Base-by-base conservation (phyloP, 2,329 filamentous ascomycete species). In the Pyrenophora graminea region DNA sequence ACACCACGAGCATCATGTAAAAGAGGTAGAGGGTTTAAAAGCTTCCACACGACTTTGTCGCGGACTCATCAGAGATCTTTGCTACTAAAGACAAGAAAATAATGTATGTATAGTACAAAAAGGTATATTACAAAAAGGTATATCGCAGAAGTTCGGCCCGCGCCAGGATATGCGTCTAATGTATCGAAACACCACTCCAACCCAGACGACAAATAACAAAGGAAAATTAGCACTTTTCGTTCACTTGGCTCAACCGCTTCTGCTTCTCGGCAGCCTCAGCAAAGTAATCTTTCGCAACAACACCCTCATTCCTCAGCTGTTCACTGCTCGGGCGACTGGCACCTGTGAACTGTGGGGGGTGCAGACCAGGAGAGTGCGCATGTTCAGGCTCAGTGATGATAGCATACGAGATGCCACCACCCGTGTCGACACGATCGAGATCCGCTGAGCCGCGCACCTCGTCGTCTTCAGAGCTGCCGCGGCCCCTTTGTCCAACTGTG, bases 401-500 rank as follows among this genome's bases (percentile, higher is more conserved):
- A 1, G 25, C 30, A 19, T 49, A 45, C 13, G 45, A 23, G 32
- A 21, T 18, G 7, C 36, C 31, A 13, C 34, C 25, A 13, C 39
- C 23, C 2, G 38, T 34, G n/a, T 53, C 45, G 3, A 49, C 19
- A 6, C 18, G 34, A 17, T 45, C 39, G 6, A 42, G 13, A 30
- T 30, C 17, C 2, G 33, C 18, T 6, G 18, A 25, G 6, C 13
- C 23, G 8, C 25, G 23, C 10, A 21, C 33, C 15, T 43, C 40
- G 10, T 25, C 42, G 15, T n/a, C 31, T 4, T 38, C 50, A 8
- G 45, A 45, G 12, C 37, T 19, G 17, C 45, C 42, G n/a, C 21
- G 25, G 6, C 36, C 45, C 7, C 43, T 21, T 4, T 33, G 39
- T 15, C 45, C 48, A 8, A 64, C 36, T 1, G 61, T 63, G 36